Base-by-base conservation (phyloP, 345 rosid species). In the rapeseed (Brassica napus) region DNA sequence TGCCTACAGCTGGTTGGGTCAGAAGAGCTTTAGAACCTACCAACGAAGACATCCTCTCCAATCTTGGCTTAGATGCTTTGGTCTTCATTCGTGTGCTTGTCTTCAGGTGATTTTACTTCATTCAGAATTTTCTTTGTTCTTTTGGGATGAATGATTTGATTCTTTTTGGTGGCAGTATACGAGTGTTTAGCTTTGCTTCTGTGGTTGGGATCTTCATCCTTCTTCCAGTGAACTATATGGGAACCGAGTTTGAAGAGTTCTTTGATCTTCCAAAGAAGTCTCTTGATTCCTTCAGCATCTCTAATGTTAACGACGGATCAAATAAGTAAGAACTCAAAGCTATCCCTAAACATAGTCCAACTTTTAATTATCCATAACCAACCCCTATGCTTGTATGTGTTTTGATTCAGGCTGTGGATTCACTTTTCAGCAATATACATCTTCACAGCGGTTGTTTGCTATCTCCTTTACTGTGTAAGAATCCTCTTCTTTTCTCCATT, bases 1-100 rank as follows among this genome's bases (percentile, higher is more conserved):
- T 94, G 65, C 97, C 97, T 57, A 89, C 98, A 4, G 71, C 94
- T 65, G 91, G 97, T 77, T 94, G 98, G 98, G 87, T 90, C 24
- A 85, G 71, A 79, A 72, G 82, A 71, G 97, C 97, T 5, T 89
- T 92, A 87, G 80, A 77, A 37, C 88, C 83, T 61, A 83, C 98
- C 26, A 89, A 94, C 58, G 94, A 86, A 1, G 84, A 94, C 10
- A 79, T 94, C 74, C 79, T 92, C 75, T 75, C 89, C 0, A 81
- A 65, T 69, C 77, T 86, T 31, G 95, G 97, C 76, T 83, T 94
- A 70, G 98, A 94, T 81, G 93, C 89, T 71, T 86, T 92, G 18
- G 95, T 94, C 70, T 85, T 92, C 55, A 82, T 71, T 75, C 94
- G 97, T 65, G 87, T 91, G 15, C 87, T 94, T 67, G 69, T 82